A percentile compares a stretch with the other conserved stretches of the same genome.
Evolutionary conservation across 164 flowering plant species (phyloP).

Genomic region (Aristolochia californica): DNA sequence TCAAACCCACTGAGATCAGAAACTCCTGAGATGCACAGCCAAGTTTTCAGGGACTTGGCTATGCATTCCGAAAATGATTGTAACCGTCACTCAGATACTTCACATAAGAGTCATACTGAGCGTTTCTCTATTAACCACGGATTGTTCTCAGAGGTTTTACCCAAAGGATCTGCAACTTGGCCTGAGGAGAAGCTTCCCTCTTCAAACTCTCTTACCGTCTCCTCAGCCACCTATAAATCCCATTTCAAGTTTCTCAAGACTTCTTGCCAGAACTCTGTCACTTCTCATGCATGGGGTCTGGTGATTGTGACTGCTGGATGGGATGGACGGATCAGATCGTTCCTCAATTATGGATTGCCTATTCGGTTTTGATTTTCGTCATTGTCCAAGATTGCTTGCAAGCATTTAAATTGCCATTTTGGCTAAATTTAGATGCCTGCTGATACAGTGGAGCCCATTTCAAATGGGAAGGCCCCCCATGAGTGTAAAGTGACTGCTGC

Average conservation of each 20-base stretch:
- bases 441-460: too few species aligned
- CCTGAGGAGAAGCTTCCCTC: slow-evolving; percentile 66
- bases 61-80: slow-evolving; percentile 8
- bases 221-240: slow-evolving; percentile 30
- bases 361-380: slow-evolving; percentile 24
- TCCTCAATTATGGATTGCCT: slow-evolving; percentile 75
- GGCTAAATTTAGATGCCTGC: too few species aligned
- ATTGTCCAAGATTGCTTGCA: too few species aligned
- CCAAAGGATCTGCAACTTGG: slow-evolving; percentile 68
- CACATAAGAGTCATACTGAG: slow-evolving; percentile 23
- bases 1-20: slow-evolving; percentile 13
- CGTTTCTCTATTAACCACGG: slow-evolving; percentile 35
- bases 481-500: too few species aligned
- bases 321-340: slow-evolving; percentile 78
- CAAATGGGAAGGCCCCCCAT: too few species aligned
- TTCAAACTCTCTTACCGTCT: slow-evolving; percentile 10
- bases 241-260: slow-evolving; percentile 51
- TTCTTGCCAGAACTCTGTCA: slow-evolving; percentile 36
- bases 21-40: slow-evolving; percentile 13
- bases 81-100: slow-evolving; percentile 3
- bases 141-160: slow-evolving; percentile 37
- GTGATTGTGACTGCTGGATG: slow-evolving; percentile 80
- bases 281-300: slow-evolving; percentile 67
- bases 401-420: too few species aligned
- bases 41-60: slow-evolving; percentile 3